Evolutionary conservation across 2,329 filamentous ascomycete species (phyloP).

Genomic region (Exophiala sp.): DNA sequence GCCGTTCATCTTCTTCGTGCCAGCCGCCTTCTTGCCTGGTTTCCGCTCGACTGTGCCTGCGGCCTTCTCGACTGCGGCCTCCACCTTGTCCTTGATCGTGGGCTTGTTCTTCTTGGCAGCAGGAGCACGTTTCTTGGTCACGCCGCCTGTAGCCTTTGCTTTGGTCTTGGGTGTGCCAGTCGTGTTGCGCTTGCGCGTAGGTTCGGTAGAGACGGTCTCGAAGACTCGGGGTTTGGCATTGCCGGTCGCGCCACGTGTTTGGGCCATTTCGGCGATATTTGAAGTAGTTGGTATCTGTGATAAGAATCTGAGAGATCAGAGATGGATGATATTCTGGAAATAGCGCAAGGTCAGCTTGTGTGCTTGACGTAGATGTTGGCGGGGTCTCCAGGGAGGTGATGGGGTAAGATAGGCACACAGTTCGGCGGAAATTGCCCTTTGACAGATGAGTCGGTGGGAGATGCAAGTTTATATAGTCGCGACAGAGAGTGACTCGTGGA

Average conservation of each 20-base stretch:
- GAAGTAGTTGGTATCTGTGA: background rate
- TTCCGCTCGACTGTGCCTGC: constrained; percentile 31
- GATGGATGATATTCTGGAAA: background rate
- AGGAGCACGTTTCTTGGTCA: constrained; percentile 24
- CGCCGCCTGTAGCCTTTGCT: constrained; percentile 16
- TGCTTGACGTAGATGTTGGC: background rate
- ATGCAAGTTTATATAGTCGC: constrained; percentile 13
- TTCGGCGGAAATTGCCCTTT: background rate
- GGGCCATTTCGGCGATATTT: constrained; percentile 26
- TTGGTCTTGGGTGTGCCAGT: constrained; percentile 21
- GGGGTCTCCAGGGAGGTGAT: too few relatives aligned
- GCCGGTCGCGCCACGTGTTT: constrained; percentile 31
- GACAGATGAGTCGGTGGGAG: constrained; percentile 1
- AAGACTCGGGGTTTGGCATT: constrained; percentile 30
- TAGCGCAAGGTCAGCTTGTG: constrained; percentile 11
- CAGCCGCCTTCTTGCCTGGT: constrained; percentile 40
- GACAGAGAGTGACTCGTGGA: constrained; percentile 20
- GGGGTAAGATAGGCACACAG: constrained; percentile 14
- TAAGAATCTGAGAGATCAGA: constrained; percentile 1
- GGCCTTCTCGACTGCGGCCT: constrained; percentile 32
- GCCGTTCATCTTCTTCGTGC: constrained; percentile 38
- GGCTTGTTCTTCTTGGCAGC: constrained; percentile 26
- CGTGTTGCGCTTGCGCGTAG: constrained; percentile 26
- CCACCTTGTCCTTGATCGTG: constrained; percentile 33
- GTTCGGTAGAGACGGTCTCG: constrained; percentile 22